Percentiles rank a stretch among this genome's conserved stretches.
These are phyloP conservation scores for Beauveria rudraprayagi DNA, from an alignment of 2,329 filamentous ascomycete species.

Conservation along the genomic window DNA sequence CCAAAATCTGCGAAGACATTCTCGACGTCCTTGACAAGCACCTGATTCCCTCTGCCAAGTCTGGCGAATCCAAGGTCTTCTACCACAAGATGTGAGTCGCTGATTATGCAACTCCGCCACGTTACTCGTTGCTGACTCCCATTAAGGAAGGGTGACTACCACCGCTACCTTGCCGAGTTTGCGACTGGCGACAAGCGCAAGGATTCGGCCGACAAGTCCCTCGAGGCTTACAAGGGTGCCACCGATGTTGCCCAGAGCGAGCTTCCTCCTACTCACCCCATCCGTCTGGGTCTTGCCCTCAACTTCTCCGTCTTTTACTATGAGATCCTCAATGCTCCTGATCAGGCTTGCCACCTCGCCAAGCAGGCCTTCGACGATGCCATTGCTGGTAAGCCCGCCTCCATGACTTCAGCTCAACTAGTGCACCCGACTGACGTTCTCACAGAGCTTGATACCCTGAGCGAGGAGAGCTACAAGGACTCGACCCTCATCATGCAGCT, in stretches of 20 bases:
- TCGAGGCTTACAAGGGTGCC: conserved; percentile 94
- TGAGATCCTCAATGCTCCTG: conserved; percentile 97
- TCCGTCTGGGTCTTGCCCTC: conserved; percentile 91
- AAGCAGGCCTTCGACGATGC: conserved; percentile 99
- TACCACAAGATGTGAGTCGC: conserved; percentile 90
- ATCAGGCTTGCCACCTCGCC: conserved; percentile 95
- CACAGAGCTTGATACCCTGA: conserved; percentile 86
- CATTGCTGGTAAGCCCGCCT: conserved; percentile 58
- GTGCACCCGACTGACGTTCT: conserved; percentile 17
- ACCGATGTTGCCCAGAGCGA: conserved; percentile 98
- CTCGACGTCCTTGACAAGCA: conserved; percentile 89
- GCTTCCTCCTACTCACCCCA: conserved; percentile 93
- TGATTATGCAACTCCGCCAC: neutral
- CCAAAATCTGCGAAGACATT: conserved; percentile 96
- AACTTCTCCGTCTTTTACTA: conserved; percentile 99
- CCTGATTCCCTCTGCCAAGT: conserved; percentile 88
- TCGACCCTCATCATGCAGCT: conserved; percentile 98
- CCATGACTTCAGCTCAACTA: neutral
- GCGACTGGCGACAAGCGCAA: conserved; percentile 91
- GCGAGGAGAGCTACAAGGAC: conserved; percentile 99
- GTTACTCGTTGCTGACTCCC: conserved; percentile 1
- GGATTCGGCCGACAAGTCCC: conserved; percentile 85
- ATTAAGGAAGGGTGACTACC: conserved; percentile 95
- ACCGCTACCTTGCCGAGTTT: conserved; percentile 97
- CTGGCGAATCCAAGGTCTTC: conserved; percentile 97